Conservation (phyloP, 2,329 filamentous ascomycete genomes). For the Colletotrichum ledebouriae region DNA sequence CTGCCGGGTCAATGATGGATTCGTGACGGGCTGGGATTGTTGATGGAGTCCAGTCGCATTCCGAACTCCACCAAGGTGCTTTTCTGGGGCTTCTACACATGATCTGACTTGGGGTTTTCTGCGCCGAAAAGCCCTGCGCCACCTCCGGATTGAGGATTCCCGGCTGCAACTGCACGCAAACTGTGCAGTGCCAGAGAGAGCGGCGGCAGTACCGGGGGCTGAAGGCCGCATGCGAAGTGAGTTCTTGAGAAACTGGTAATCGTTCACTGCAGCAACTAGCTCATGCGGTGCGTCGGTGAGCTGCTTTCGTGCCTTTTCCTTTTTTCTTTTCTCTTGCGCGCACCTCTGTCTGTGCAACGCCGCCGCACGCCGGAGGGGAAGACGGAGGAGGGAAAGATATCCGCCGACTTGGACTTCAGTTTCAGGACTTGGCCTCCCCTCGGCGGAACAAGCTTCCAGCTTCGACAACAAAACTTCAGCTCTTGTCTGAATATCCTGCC, state of each 20-base stretch:
- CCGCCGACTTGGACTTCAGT: too few species aligned
- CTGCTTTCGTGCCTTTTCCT: background rate
- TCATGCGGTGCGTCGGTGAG: background rate
- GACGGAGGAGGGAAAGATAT: too few species aligned
- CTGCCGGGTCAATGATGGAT: background rate
- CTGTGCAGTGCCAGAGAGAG: too few species aligned
- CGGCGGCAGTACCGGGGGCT: too few species aligned
- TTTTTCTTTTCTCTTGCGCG: too few species aligned
- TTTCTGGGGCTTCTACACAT: slow-evolving; percentile 12
- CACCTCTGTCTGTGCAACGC: too few species aligned
- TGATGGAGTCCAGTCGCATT: slow-evolving; percentile 7
- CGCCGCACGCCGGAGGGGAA: too few species aligned
- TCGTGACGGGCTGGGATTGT: slow-evolving; percentile 2
- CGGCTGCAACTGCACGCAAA: background rate
- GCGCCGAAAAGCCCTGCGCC: background rate
- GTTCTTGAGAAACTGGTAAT: background rate
- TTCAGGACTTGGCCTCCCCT: too few species aligned
- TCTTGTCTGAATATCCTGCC: too few species aligned
- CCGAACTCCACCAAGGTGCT: slow-evolving; percentile 8
- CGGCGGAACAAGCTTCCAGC: too few species aligned
- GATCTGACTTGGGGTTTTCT: slow-evolving; percentile 21
- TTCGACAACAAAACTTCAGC: too few species aligned
- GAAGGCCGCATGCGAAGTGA: background rate
- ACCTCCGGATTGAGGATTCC: slow-evolving; percentile 3
- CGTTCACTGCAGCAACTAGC: background rate